Evolutionary conservation across 1,139 yeast species (phyloP).

Genomic region (Tardiomyces digboiensis): DNA sequence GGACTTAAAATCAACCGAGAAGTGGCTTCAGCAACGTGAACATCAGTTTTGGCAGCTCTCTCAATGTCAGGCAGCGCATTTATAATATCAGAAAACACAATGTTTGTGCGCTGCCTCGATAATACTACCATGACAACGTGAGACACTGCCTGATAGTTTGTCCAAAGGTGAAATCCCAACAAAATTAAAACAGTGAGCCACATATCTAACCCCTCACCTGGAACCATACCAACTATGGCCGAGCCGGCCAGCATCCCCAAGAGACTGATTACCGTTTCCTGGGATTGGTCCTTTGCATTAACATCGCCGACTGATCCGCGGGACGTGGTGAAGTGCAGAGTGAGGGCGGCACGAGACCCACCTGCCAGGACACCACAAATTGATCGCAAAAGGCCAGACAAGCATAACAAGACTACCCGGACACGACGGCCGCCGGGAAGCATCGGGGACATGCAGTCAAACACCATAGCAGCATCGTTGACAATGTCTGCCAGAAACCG

Average conservation of each 20-base stretch:
- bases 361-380: slow-evolving; percentile 32
- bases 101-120: slow-evolving; percentile 27
- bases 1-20: slow-evolving; percentile 22
- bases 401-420: slow-evolving; percentile 22
- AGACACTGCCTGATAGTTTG: slow-evolving; percentile 28
- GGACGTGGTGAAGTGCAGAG: slow-evolving; percentile 29
- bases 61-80: slow-evolving; percentile 17
- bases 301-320: slow-evolving; percentile 29
- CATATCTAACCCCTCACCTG: slow-evolving; percentile 23
- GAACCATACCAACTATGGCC: slow-evolving; percentile 22
- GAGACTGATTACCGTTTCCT: slow-evolving; percentile 30
- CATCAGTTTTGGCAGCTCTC: slow-evolving; percentile 11
- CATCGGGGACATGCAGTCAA: slow-evolving; percentile 27
- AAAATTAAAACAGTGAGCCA: slow-evolving; percentile 22
- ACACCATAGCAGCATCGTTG: slow-evolving; percentile 27
- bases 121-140: slow-evolving; percentile 24
- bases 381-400: slow-evolving; percentile 26
- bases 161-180: slow-evolving; percentile 24
- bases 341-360: slow-evolving; percentile 30
- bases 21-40: slow-evolving; percentile 11
- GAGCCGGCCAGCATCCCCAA: slow-evolving; percentile 31
- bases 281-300: slow-evolving; percentile 31
- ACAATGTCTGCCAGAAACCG: slow-evolving; percentile 29
- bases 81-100: slow-evolving; percentile 23
- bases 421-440: slow-evolving; percentile 18